These are phyloP conservation scores for Wickerhamiella lipophila DNA, from an alignment of 805 yeast species.

Conservation along the genomic window DNA sequence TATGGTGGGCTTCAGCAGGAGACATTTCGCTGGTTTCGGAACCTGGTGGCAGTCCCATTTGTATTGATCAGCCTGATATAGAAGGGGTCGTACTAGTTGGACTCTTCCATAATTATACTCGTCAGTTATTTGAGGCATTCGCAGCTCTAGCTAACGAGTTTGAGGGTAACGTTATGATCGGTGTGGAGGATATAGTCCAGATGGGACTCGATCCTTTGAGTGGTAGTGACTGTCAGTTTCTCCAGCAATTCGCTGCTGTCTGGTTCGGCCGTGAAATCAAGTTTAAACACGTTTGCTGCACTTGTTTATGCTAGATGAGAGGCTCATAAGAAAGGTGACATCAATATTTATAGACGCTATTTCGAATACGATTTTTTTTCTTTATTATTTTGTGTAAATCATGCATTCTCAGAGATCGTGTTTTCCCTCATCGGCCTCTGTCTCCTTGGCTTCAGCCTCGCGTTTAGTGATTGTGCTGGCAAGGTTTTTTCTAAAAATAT, in stretches of 20 bases:
- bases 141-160: slow-evolving; percentile 31
- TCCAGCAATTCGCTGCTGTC: slow-evolving; percentile 31
- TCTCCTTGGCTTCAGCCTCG: slow-evolving; percentile 3
- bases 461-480: neutral
- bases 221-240: slow-evolving; percentile 34
- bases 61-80: slow-evolving; percentile 29
- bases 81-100: slow-evolving; percentile 36
- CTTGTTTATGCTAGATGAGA: slow-evolving; percentile 11
- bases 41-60: neutral
- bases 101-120: slow-evolving; percentile 40
- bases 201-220: slow-evolving; percentile 51
- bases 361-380: neutral
- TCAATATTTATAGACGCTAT: neutral
- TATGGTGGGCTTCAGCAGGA: slow-evolving; percentile 87
- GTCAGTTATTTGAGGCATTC: slow-evolving; percentile 32
- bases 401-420: neutral
- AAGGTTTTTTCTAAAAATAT: slow-evolving; percentile 3
- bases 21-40: slow-evolving; percentile 34
- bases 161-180: slow-evolving; percentile 25
- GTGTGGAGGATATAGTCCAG: slow-evolving; percentile 37
- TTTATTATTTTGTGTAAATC: neutral
- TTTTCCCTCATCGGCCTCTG: neutral
- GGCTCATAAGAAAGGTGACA: too few species aligned
- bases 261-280: slow-evolving; percentile 42
- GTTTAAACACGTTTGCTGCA: slow-evolving; percentile 26